Percentiles rank a stretch among this genome's conserved stretches.
phyloP scores from a whole-genome alignment of 345 rosid genomes.

The Arabidopsis arenosa region DNA sequence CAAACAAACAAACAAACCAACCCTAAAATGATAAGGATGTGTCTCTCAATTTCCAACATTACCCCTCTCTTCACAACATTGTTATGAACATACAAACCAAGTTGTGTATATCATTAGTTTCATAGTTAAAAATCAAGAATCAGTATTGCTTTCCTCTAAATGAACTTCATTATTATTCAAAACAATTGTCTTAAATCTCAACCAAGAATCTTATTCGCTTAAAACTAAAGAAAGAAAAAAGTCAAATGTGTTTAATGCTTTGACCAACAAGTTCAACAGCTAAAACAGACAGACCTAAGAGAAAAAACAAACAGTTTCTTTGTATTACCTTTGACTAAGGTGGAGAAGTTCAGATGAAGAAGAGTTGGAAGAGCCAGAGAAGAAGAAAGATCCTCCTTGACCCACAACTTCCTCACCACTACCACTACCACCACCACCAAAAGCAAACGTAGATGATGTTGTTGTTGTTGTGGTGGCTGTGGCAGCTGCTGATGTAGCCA shows the following conservation, averaged over 20 bases:
- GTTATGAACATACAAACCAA: constrained; percentile 7
- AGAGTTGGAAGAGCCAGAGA: constrained; percentile 60
- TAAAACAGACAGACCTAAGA: constrained; percentile 19
- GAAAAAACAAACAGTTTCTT: constrained; percentile 14
- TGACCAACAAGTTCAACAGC: constrained; percentile 37
- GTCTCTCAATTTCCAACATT: constrained; percentile 48
- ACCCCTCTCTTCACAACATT: constrained; percentile 39
- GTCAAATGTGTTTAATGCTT: constrained; percentile 26
- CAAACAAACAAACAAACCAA: constrained; percentile 35
- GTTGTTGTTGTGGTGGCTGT: constrained; percentile 5
- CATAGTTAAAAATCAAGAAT: constrained; percentile 5
- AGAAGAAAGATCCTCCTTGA: constrained; percentile 52
- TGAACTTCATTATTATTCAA: constrained; percentile 25
- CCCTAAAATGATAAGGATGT: constrained; percentile 32
- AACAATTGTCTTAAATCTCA: constrained; percentile 30
- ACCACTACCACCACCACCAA: constrained; percentile 43
- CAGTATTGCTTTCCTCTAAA: background rate
- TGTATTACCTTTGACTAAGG: constrained; percentile 59
- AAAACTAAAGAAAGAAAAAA: constrained; percentile 16
- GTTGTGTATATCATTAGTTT: constrained; percentile 4
- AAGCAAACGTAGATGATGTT: constrained; percentile 35
- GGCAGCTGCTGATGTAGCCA: constrained; percentile 48
- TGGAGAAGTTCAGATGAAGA: constrained; percentile 68
- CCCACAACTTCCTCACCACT: constrained; percentile 49
- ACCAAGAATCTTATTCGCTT: constrained; percentile 32